These are phyloP conservation scores for Phycomyces nitens DNA, from an alignment of 192 early-diverging fungal genomes.

Conservation along the genomic window DNA sequence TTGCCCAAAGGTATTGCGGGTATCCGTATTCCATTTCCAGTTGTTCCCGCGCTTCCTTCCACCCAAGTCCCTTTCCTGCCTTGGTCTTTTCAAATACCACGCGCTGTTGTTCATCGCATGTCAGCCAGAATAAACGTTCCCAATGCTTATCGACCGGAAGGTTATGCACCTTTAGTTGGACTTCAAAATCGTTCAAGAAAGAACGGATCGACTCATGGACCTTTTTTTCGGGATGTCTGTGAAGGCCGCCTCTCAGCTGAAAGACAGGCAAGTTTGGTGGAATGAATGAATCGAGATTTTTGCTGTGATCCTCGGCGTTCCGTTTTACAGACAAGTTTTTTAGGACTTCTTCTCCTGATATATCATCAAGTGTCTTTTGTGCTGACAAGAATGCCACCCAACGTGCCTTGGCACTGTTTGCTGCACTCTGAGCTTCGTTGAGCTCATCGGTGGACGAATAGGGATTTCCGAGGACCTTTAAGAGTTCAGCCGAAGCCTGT, in stretches of 20 bases:
- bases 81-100: background rate
- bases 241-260: background rate
- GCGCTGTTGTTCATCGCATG: background rate
- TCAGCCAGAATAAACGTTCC: background rate
- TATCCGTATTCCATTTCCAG: background rate
- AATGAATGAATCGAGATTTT: background rate
- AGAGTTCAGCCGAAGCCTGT: too few species aligned
- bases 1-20: background rate
- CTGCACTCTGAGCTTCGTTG: too few species aligned
- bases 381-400: too few species aligned
- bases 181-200: background rate
- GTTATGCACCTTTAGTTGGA: background rate
- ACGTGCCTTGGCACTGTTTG: too few species aligned
- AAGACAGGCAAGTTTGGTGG: background rate
- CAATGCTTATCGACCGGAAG: background rate
- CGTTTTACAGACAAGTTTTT: too few species aligned
- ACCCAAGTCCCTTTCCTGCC: background rate
- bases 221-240: background rate
- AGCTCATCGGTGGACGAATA: too few species aligned
- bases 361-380: too few species aligned
- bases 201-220: background rate
- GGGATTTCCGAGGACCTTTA: too few species aligned
- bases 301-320: background rate
- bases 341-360: too few species aligned
- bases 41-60: background rate